phyloP scores from a whole-genome alignment of 2,329 filamentous ascomycete species.

The Hymenoscyphus repandus region DNA sequence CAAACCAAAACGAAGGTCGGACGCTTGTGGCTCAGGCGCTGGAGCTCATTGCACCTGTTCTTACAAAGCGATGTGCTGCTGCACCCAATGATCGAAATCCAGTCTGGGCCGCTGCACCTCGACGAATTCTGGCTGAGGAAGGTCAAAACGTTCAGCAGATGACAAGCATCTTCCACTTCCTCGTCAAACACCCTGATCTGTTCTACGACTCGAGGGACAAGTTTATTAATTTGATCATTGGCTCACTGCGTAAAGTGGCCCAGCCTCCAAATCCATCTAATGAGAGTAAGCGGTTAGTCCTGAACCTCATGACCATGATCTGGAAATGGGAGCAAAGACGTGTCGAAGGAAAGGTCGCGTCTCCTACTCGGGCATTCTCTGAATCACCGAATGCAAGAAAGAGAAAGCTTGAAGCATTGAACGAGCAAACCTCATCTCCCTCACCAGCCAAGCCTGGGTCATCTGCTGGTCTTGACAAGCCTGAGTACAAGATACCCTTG shows the following conservation, averaged over 20 bases:
- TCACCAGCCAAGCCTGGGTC: conserved; percentile 43
- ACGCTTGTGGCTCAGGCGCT: conserved; percentile 89
- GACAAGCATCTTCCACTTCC: conserved; percentile 94
- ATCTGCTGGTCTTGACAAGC: conserved; percentile 43
- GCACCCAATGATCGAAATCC: conserved; percentile 66
- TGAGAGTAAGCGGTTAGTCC: conserved; percentile 84
- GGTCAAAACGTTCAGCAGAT: conserved; percentile 93
- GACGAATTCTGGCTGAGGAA: conserved; percentile 88
- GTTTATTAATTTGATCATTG: conserved; percentile 83
- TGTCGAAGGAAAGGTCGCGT: conserved; percentile 52
- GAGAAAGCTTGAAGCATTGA: conserved; percentile 58
- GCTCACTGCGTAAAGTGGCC: conserved; percentile 82
- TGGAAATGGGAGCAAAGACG: conserved; percentile 89
- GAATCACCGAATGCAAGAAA: conserved; percentile 72
- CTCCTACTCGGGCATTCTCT: conserved; percentile 41
- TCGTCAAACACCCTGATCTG: conserved; percentile 84
- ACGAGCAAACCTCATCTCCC: conserved; percentile 46
- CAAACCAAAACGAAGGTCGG: conserved; percentile 91
- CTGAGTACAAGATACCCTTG: conserved; percentile 64
- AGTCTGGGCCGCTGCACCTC: conserved; percentile 83
- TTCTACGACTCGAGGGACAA: conserved; percentile 95
- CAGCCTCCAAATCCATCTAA: conserved; percentile 76
- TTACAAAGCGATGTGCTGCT: conserved; percentile 75
- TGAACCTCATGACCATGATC: conserved; percentile 86
- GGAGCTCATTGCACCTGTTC: conserved; percentile 88